Percentiles rank a stretch among this genome's conserved stretches.
These are phyloP conservation scores for Monosporascus ibericus DNA, from an alignment of 2,329 filamentous ascomycete genomes.

Conservation along the genomic window DNA sequence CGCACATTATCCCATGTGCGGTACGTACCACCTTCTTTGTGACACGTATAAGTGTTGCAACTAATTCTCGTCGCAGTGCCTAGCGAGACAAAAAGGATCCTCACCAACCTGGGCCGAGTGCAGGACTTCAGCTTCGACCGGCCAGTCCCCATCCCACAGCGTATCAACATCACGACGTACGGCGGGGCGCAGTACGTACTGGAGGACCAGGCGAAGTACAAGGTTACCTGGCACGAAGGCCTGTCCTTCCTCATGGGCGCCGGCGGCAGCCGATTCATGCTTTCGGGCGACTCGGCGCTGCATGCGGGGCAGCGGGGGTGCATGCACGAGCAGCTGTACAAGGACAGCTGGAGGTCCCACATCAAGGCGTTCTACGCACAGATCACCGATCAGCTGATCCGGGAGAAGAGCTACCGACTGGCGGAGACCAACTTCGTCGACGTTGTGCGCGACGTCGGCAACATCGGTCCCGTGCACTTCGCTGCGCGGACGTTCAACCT, in stretches of 20 bases:
- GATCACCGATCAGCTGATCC: slow-evolving; percentile 55
- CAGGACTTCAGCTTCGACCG: slow-evolving; percentile 64
- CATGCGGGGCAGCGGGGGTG: slow-evolving; percentile 45
- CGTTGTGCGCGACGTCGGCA: slow-evolving; percentile 63
- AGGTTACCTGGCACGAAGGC: slow-evolving; percentile 57
- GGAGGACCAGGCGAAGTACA: slow-evolving; percentile 55
- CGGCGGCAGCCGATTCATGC: slow-evolving; percentile 49
- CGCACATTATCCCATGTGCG: slow-evolving; percentile 65
- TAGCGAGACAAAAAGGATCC: slow-evolving; percentile 64
- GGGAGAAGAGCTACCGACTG: slow-evolving; percentile 59
- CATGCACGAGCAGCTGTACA: slow-evolving; percentile 53
- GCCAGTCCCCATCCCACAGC: slow-evolving; percentile 44
- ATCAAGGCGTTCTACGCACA: slow-evolving; percentile 63
- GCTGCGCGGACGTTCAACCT: slow-evolving; percentile 57
- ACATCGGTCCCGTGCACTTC: slow-evolving; percentile 60
- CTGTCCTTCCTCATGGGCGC: slow-evolving; percentile 56
- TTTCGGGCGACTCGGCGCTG: slow-evolving; percentile 43
- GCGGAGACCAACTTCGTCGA: slow-evolving; percentile 60
- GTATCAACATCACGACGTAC: slow-evolving; percentile 55
- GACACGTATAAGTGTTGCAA: not conserved
- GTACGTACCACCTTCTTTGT: slow-evolving; percentile 11
- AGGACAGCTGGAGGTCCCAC: slow-evolving; percentile 54
- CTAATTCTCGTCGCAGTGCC: slow-evolving; percentile 45
- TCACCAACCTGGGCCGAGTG: slow-evolving; percentile 60
- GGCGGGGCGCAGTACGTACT: slow-evolving; percentile 56